Evolutionary conservation across 495 filamentous ascomycete genomes (phyloP).

Genomic region (Hapsidospora chrysogenum): DNA sequence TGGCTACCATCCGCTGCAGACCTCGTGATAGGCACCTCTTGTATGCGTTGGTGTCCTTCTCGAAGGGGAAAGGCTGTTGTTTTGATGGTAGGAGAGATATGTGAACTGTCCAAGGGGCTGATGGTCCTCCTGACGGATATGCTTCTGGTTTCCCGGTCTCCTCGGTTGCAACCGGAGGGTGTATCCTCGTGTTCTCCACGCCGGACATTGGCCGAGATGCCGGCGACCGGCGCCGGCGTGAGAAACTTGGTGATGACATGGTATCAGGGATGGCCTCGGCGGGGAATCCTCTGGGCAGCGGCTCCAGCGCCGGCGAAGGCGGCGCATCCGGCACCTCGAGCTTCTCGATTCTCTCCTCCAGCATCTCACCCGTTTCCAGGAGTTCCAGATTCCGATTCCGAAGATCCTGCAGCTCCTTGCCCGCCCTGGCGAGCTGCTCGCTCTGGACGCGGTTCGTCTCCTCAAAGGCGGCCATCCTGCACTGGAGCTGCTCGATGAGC

Average conservation of each 20-base stretch:
- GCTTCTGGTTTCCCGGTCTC: too few relatives aligned
- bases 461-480: conserved; percentile 23
- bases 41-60: conserved; percentile 40
- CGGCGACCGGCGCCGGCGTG: not conserved
- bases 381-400: conserved; percentile 26
- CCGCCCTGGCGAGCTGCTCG: conserved; percentile 1
- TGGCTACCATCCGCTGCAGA: conserved; percentile 33
- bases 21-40: conserved; percentile 39
- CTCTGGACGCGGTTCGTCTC: conserved; percentile 23
- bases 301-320: conserved; percentile 9
- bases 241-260: too few relatives aligned
- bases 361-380: conserved; percentile 28
- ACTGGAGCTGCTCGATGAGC: conserved; percentile 27
- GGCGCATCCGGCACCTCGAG: conserved; percentile 15
- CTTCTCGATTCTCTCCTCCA: conserved; percentile 14
- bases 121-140: not conserved
- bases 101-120: conserved; percentile 34
- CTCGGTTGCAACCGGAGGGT: too few relatives aligned
- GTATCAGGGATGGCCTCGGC: too few relatives aligned
- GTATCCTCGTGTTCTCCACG: not conserved
- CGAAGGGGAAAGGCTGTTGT: conserved; percentile 36
- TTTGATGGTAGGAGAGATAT: conserved; percentile 35
- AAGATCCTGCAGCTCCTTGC: conserved; percentile 20
- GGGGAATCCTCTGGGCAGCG: too few relatives aligned
- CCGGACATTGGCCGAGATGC: too few relatives aligned